Evolutionary conservation across 108 stramenopile species (phyloP).

Genomic region (Cyclotella choctawhatcheeana): DNA sequence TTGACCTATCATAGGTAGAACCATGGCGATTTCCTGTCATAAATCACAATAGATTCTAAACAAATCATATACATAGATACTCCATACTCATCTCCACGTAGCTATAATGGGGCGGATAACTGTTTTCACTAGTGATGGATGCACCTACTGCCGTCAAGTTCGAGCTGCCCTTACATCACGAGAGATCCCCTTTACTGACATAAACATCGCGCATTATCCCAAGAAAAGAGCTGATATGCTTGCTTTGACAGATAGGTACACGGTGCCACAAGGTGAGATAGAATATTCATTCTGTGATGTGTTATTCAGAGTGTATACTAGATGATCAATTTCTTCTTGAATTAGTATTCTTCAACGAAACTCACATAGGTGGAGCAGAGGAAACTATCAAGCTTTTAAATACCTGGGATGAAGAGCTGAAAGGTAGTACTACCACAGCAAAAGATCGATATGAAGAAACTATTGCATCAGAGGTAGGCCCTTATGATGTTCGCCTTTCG

Average conservation of each 20-base stretch:
- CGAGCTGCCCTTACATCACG: slow-evolving; percentile 43
- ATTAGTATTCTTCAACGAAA: slow-evolving; percentile 59
- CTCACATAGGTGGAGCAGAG: slow-evolving; percentile 57
- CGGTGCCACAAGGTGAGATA: slow-evolving; percentile 62
- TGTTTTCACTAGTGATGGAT: slow-evolving; percentile 54
- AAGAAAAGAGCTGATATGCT: slow-evolving; percentile 53
- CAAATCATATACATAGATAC: not conserved
- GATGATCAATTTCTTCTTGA: too few relatives aligned
- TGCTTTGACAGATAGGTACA: slow-evolving; percentile 28
- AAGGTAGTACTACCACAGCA: not conserved
- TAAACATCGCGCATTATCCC: slow-evolving; percentile 40
- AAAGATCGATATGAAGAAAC: slow-evolving; percentile 15
- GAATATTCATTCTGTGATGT: too few relatives aligned
- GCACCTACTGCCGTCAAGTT: slow-evolving; percentile 41
- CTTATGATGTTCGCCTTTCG: slow-evolving; percentile 30
- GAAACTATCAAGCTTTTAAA: slow-evolving; percentile 41
- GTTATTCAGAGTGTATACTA: too few relatives aligned
- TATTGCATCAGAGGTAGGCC: slow-evolving; percentile 30
- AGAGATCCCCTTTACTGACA: slow-evolving; percentile 48
- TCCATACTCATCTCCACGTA: not conserved
- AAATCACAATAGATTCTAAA: not conserved
- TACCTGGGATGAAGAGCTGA: slow-evolving; percentile 48
- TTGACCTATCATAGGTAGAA: too few relatives aligned
- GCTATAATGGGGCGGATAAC: slow-evolving; percentile 53
- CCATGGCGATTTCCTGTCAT: not conserved